These are phyloP conservation scores for Nemania diffusa DNA, from an alignment of 2,329 filamentous ascomycete genomes.

Conservation along the genomic window DNA sequence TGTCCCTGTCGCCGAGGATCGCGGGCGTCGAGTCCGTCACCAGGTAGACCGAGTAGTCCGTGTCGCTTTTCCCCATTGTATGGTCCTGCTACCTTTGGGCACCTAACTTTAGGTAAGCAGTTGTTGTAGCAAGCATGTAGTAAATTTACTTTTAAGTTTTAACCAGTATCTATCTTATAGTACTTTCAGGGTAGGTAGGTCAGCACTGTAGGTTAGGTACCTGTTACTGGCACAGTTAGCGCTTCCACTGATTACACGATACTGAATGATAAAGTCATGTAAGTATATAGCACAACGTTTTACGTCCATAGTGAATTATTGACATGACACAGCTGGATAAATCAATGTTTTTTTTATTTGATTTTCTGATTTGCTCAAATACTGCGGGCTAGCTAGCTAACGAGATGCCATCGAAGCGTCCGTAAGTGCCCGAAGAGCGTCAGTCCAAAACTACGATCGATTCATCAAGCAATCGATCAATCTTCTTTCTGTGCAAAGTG, in stretches of 20 bases:
- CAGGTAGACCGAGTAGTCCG: constrained; percentile 86
- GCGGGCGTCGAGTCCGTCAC: constrained; percentile 92
- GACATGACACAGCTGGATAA: background rate
- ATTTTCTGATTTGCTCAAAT: constrained; percentile 31
- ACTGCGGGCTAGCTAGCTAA: constrained; percentile 29
- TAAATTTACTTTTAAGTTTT: constrained; percentile 5
- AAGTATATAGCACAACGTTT: constrained; percentile 2
- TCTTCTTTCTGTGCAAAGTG: background rate
- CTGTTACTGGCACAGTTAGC: constrained; percentile 9
- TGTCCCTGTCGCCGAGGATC: constrained; percentile 77
- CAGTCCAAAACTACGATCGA: constrained; percentile 16
- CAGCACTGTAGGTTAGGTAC: background rate
- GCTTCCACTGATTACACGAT: background rate
- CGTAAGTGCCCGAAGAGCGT: constrained; percentile 10
- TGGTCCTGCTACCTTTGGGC: background rate
- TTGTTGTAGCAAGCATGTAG: constrained; percentile 9
- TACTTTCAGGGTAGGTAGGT: background rate
- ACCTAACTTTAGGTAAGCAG: background rate
- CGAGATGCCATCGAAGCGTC: constrained; percentile 26
- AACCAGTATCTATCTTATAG: background rate
- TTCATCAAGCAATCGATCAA: background rate
- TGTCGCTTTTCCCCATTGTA: constrained; percentile 53
- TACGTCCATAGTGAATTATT: background rate
- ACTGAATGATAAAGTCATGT: background rate
- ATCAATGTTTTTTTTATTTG: constrained; percentile 31